Base-by-base conservation (phyloP, 2,329 filamentous ascomycete genomes). In the Botrytis fragariae region DNA sequence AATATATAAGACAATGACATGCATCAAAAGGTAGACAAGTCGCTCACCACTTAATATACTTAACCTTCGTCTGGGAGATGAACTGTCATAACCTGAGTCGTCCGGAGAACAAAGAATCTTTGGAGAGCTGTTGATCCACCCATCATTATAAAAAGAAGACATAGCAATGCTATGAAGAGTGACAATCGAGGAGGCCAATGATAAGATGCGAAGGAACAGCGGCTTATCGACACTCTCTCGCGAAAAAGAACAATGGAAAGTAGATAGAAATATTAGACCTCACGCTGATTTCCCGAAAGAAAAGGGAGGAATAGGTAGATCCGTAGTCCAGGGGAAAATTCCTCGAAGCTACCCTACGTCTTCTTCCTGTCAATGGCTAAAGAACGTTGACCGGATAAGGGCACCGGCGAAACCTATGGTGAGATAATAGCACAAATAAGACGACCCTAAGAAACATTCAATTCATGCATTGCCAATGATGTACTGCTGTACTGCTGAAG, bases 161-260 rank as follows among this genome's bases (percentile, higher is more conserved):
- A 76, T 76, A 20, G 37, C 72, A 72, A 72, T 32, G 37, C 20
- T 61, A 76, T 63, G 76, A 78, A 57, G 74, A 78, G 65, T 71
- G 74, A 71, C 44, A 64, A 63, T 70, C 63, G 74, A 79, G 76
- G 74, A 77, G 74, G 76, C 74, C 74, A 74, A 76, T 60, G 76
- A 77, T 77, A 78, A 75, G 62, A 74, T 72, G 72, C 76, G 69
- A 77, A 74, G 37, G 76, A 77, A 75, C 42, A 73, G 75, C 70
- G 72, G 75, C 73, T 75, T 80, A 77, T 75, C 74, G 57, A 72
- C 75, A 77, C 77, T 78, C 76, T 75, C 77, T 78, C 75, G 69
- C 44, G 59, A 60, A 54, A 35, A 18, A 7, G 73, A 77, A 78
- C 7, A 73, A 77, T 57, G 51, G 51, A 57, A 75, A 68, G 65